Evolutionary conservation across 148 eudicot species (phyloP), one percentile per base, ranked within the genome.

Genomic region (Talinum fruticosum): DNA sequence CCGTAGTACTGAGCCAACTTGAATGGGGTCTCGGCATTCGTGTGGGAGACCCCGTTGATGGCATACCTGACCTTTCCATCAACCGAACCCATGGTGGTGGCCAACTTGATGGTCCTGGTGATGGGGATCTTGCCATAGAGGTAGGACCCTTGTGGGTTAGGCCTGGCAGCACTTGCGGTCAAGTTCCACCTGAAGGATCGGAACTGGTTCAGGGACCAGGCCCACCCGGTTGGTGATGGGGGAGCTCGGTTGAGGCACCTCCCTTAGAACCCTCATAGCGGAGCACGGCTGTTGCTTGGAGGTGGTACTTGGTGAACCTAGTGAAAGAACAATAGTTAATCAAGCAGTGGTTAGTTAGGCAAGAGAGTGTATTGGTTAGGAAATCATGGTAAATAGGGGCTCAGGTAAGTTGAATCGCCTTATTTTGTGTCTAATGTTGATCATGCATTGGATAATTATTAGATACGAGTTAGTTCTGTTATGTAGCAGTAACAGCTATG

Each of bases 111-210:
- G 24, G 91, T 89, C 79, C 88, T 79, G 1, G 68, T 83, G 28
- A 87, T 59, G 2, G 78, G 76, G 47, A 91, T 86, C 30, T 66
- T 67, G 19, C 96, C 96, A 30, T 91, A 89, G 70, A 83, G 92
- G 83, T 86, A 91, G 1, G 96, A 89, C 28, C 96, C 96, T 82
- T 91, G 92, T 29, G 96, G 94, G 79, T 90, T 90, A 10, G 94
- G 94, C 67, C 94, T 88, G 4, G 94, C 90, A 29, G 90, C 92
- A 74, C 88, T 89, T 14, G 94, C 90, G 2, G 92, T 90, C 44
- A 90, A 86, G 68, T 90, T 89, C 45, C 89, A 85, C 90, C 92
- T 88, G 81, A 23, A 35, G 45, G 82, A 54, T 10, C 87, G 84
- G 49, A 87, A 88, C 65, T 88, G 90, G 29, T 82, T 82, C 4